Percentiles rank a stretch among this genome's conserved stretches.
Evolutionary conservation across 73 alveolate species (phyloP).

Genomic region (Paramecium sonneborni): DNA sequence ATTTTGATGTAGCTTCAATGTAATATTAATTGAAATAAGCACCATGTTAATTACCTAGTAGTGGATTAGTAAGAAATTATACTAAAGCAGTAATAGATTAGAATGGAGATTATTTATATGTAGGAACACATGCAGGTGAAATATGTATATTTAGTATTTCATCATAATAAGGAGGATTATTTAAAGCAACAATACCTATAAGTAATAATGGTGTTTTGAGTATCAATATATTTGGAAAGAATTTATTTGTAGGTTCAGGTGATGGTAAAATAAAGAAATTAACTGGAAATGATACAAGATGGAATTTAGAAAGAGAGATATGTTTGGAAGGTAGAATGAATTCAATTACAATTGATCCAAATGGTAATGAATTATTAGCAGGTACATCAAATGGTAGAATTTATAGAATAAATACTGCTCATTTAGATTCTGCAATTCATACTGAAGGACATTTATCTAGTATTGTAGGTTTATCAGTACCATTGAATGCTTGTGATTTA

Average conservation of each 20-base stretch:
- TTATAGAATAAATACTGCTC: constrained; percentile 83
- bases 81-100: constrained; percentile 78
- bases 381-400: constrained; percentile 86
- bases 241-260: constrained; percentile 88
- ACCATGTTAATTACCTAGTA: constrained; percentile 80
- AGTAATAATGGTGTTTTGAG: constrained; percentile 86
- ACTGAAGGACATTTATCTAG: constrained; percentile 90
- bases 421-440: constrained; percentile 82
- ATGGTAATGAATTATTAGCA: constrained; percentile 79
- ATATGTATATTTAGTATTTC: constrained; percentile 19
- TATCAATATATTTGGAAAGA: constrained; percentile 76
- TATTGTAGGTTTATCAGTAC: constrained; percentile 80
- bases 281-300: constrained; percentile 76
- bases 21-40: constrained; percentile 74
- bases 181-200: constrained; percentile 88
- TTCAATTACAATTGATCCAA: constrained; percentile 68
- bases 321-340: constrained; percentile 82
- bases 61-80: constrained; percentile 87
- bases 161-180: constrained; percentile 63
- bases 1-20: constrained; percentile 85
- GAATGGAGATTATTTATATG: constrained; percentile 78
- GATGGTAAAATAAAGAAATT: constrained; percentile 93
- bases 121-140: constrained; percentile 93
- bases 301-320: constrained; percentile 84
- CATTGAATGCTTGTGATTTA: constrained; percentile 77